Base-by-base conservation (phyloP, 352 stramenopile genomes). In the Phytophthora hybrid region DNA sequence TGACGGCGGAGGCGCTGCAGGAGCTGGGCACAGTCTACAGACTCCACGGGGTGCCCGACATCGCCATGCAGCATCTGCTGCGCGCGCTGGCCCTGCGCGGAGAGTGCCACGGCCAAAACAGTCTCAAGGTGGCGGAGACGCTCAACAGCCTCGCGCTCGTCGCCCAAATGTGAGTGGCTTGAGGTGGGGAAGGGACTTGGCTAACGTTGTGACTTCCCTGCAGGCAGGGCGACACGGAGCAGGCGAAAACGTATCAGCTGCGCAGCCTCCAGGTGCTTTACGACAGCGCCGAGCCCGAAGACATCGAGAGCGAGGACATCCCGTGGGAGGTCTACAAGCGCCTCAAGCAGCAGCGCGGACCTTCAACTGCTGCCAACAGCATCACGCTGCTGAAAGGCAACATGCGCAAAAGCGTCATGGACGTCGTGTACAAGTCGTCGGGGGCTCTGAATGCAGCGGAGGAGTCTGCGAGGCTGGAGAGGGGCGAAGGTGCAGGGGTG, bases 261-360 rank as follows among this genome's bases (percentile, higher is more conserved):
- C 80, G 78, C n/a, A 93, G 87, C 57, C 78, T 94, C 7, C 65
- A 82, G 21, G 73, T 89, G 2, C 66, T 90, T 9, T 82, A 81
- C 31, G 75, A 82, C 1, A 90, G 82, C 57, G 65, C 78, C 4
- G 85, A 93, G 58, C 79, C 80, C 3, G 87, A 92, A 51, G 84
- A 93, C 53, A 84, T 87, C n/a, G 85, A 93, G 66, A 90, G 84
- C 56, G 84, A 94, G 67, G 87, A 93, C 59, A 81, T 92, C 23
- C 83, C 87, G 39, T 94, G 87, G 87, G 87, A 93, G 56, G 83
- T 89, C n/a, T 94, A 85, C 74, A 93, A 92, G 81, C 84, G 85
- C 14, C 77, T 92, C 21, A 90, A 89, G 60, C 80, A 87, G 65
- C 84, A 91, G 70, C 84, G 78, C n/a, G 83, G 80, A 0, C 81